Evolutionary conservation across 768 basidiomycete species (phyloP), one percentile per base, ranked within the genome.

Genomic region (Boletus subcaerulescens): DNA sequence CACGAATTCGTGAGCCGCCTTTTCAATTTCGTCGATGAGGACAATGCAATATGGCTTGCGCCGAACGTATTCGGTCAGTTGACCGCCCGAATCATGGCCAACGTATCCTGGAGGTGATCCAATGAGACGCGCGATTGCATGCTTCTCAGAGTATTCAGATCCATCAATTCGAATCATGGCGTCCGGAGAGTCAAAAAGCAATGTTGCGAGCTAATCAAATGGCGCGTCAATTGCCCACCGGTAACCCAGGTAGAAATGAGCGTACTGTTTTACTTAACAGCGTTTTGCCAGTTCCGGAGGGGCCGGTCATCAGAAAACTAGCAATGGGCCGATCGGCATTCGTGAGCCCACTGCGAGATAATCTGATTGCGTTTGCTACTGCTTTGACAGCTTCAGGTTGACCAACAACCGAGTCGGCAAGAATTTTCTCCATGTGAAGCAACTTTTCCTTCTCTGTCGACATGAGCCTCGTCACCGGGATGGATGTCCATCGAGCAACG

Each of bases 161-260:
- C 87, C 91, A 64, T 98, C 95, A 62, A 97, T 84, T 48, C 93
- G 86, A 61, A 95, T 91, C 87, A 96, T 88, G 17, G 91, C 91
- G 60, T 93, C 86, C 10, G 89, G 84, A 9, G 91, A 93, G 71
- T 95, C 91, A 66, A 98, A 98, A 14, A 98, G 77, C 45, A 95
- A 71, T 3, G 82, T 84, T 1, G 96, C 96, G 53, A 99, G 87
- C 89, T 91, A 62, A 36, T 42, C 58, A 44, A 56, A 52, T 26
- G 29, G 20, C 52, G 12, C 8, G n/a, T 66, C 13, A 41, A 20
- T 35, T 26, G 10, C 5, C 13, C 22, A 17, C 15, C 14, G 29
- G 17, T 17, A 17, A 41, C 22, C 39, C 9, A 18, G 18, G 22
- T 36, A 5, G 24, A 48, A 47, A 14, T 3, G 14, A 8, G 73